phyloP scores from a whole-genome alignment of 257 asterid genomes.

The Solanum etuberosum region DNA sequence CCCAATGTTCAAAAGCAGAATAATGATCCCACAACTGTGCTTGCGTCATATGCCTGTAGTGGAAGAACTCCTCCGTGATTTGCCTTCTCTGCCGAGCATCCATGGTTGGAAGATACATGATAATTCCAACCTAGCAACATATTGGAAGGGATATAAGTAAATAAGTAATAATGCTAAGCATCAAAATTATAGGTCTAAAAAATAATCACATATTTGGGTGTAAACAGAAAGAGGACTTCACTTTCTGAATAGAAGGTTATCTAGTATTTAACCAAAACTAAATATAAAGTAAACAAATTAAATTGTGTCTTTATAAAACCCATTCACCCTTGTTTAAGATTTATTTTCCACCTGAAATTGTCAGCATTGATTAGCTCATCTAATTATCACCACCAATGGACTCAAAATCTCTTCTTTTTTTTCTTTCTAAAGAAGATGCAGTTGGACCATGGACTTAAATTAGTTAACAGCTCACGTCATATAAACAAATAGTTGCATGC shows the following conservation, averaged over 20 bases:
- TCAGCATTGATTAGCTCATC: neutral
- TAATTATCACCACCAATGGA: neutral
- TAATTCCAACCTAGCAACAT: conserved; percentile 73
- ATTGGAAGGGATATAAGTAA: neutral
- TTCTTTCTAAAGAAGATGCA: neutral
- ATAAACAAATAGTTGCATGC: neutral
- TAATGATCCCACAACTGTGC: conserved; percentile 63
- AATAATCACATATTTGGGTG: neutral
- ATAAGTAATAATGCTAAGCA: neutral
- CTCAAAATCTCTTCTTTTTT: neutral
- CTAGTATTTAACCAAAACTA: neutral
- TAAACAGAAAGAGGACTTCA: neutral
- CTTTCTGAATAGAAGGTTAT: neutral
- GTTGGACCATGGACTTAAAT: neutral
- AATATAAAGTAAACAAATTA: neutral
- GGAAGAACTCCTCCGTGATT: conserved; percentile 86
- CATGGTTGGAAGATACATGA: conserved; percentile 91
- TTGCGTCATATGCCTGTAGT: conserved; percentile 65
- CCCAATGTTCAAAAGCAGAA: conserved; percentile 94
- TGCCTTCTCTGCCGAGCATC: conserved; percentile 82
- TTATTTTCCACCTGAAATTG: neutral
- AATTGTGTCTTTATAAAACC: neutral
- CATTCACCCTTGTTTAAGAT: neutral
- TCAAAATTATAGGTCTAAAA: neutral
- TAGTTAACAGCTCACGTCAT: neutral